Evolutionary conservation across 1,284 basidiomycete genomes (phyloP).

Genomic region (Cronartium quercuum): DNA sequence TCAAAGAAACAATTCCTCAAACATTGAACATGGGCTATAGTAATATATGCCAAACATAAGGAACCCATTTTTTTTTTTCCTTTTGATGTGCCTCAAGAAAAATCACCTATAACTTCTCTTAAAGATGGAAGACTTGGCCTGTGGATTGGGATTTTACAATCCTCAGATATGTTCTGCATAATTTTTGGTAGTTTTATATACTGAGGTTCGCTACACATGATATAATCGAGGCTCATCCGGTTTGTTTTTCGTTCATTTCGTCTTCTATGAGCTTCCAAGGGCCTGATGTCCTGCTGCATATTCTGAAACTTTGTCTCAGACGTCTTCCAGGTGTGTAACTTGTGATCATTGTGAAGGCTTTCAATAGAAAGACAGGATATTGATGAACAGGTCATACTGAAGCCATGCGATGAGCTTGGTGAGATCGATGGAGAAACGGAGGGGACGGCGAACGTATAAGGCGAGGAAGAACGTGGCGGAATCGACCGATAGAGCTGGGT

Average conservation of each 20-base stretch:
- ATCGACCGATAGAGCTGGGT: no score
- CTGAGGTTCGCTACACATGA: background rate
- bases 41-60: no score
- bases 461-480: no score
- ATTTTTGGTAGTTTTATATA: background rate
- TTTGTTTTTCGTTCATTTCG: background rate
- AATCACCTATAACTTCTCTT: background rate
- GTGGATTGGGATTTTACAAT: background rate
- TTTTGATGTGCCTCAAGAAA: no score
- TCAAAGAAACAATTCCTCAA: no score
- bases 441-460: no score
- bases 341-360: background rate
- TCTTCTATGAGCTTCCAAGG: background rate
- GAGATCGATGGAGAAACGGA: no score
- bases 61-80: no score
- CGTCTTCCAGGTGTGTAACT: background rate
- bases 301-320: background rate
- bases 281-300: background rate
- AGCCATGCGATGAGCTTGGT: background rate
- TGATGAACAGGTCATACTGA: background rate
- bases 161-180: background rate
- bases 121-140: background rate
- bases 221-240: slow-evolving; percentile 23
- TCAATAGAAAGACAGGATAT: background rate
- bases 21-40: no score